These are phyloP conservation scores for Paramecium biaurelia DNA, from an alignment of 73 alveolate genomes.

Conservation along the genomic window DNA sequence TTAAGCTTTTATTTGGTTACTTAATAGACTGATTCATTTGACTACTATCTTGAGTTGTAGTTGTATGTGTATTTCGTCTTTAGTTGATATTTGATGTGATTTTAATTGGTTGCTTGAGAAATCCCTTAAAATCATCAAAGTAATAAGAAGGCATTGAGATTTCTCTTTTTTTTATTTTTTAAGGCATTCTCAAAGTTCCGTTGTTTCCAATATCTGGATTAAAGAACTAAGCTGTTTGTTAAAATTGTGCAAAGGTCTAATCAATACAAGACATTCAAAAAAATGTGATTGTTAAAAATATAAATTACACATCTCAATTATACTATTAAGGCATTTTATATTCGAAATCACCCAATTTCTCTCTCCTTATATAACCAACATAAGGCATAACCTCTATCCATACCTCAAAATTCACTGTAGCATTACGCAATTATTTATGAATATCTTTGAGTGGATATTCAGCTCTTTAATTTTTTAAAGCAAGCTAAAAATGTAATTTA, in stretches of 20 bases:
- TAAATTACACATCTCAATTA: conserved; percentile 45
- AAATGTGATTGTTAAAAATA: conserved; percentile 31
- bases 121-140: background rate
- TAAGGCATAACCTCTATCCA: conserved; percentile 51
- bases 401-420: conserved; percentile 34
- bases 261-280: conserved; percentile 4
- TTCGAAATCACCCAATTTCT: background rate
- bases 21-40: background rate
- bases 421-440: background rate
- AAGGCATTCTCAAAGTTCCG: background rate
- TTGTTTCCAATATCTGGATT: conserved; percentile 18
- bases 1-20: background rate
- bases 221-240: conserved; percentile 34
- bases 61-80: background rate
- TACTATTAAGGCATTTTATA: conserved; percentile 34
- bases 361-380: conserved; percentile 29
- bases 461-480: background rate
- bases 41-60: background rate
- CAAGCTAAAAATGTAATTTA: background rate
- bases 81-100: background rate
- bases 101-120: background rate
- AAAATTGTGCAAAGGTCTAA: conserved; percentile 26
- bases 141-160: background rate
- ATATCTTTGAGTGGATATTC: conserved; percentile 44
- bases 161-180: conserved; percentile 1